Evolutionary conservation across 257 asterid species (phyloP).

Genomic region (Rehmannia glutinosa): DNA sequence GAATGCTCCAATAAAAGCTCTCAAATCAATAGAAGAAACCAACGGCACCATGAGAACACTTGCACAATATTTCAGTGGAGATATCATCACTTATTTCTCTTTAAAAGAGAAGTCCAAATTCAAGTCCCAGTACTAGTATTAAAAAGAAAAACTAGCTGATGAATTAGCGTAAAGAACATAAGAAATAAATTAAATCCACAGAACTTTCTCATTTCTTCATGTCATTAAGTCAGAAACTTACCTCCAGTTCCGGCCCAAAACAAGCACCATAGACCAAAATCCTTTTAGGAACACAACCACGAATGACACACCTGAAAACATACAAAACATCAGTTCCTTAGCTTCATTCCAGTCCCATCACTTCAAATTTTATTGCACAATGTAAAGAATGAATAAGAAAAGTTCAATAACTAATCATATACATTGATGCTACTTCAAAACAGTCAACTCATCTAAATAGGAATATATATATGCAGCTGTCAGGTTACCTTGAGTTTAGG

Average conservation of each 20-base stretch:
- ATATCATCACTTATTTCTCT: neutral
- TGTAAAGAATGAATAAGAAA: neutral
- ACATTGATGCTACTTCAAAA: neutral
- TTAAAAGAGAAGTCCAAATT: neutral
- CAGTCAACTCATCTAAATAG: neutral
- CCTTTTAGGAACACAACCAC: conserved; percentile 99
- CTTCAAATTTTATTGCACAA: neutral
- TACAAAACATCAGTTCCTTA: conserved; percentile 7
- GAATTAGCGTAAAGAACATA: neutral
- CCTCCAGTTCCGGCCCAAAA: conserved; percentile 97
- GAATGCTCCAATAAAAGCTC: no score
- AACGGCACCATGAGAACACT: no score
- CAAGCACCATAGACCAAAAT: conserved; percentile 96
- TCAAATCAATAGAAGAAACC: no score
- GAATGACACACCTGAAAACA: conserved; percentile 85
- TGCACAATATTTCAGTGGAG: no score
- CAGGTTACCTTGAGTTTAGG: no score
- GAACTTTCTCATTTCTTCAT: neutral
- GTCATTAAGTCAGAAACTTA: conserved; percentile 22
- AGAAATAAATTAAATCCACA: neutral
- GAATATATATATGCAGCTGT: no score
- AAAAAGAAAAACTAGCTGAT: neutral
- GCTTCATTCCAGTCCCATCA: conserved; percentile 4
- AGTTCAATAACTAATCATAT: neutral
- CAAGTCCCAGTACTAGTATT: neutral